Conservation (phyloP, 495 filamentous ascomycete genomes). For the Trichoderma erinaceum region DNA sequence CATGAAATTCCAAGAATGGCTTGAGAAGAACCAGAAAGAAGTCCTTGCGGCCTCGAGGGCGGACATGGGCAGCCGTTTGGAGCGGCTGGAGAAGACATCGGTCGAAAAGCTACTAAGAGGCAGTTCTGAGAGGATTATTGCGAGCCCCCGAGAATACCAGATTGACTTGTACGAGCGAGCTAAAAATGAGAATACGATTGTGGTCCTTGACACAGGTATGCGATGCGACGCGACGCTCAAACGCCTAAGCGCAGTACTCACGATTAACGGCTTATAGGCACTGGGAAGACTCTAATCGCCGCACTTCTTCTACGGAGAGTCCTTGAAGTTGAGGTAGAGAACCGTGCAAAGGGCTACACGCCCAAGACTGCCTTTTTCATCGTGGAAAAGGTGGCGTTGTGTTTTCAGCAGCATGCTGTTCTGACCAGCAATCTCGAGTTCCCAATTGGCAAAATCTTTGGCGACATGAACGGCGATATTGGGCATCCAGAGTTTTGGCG, state of each 20-base stretch:
- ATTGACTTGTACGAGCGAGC: conserved; percentile 86
- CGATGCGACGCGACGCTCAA: neutral
- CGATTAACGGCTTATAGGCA: conserved; percentile 48
- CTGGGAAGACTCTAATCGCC: conserved; percentile 95
- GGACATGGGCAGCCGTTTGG: neutral
- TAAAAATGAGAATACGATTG: conserved; percentile 82
- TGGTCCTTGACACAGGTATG: conserved; percentile 86
- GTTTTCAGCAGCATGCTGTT: conserved; percentile 85
- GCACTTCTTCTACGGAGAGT: conserved; percentile 76
- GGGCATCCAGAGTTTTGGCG: conserved; percentile 66
- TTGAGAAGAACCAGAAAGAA: neutral
- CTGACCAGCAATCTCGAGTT: conserved; percentile 79
- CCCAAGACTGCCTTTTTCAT: conserved; percentile 76
- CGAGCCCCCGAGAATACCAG: conserved; percentile 83
- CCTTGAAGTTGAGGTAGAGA: conserved; percentile 70
- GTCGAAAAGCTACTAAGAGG: neutral
- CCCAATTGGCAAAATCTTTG: conserved; percentile 71
- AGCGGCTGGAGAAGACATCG: neutral
- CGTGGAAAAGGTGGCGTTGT: conserved; percentile 83
- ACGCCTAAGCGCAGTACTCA: neutral
- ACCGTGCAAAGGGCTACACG: conserved; percentile 52
- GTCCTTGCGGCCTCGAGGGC: neutral
- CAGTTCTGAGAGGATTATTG: conserved; percentile 48
- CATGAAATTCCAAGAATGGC: neutral
- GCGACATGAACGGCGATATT: conserved; percentile 47